Evolutionary conservation across 192 early-diverging fungal species (phyloP).

Genomic region (Chytriomyces sp.): DNA sequence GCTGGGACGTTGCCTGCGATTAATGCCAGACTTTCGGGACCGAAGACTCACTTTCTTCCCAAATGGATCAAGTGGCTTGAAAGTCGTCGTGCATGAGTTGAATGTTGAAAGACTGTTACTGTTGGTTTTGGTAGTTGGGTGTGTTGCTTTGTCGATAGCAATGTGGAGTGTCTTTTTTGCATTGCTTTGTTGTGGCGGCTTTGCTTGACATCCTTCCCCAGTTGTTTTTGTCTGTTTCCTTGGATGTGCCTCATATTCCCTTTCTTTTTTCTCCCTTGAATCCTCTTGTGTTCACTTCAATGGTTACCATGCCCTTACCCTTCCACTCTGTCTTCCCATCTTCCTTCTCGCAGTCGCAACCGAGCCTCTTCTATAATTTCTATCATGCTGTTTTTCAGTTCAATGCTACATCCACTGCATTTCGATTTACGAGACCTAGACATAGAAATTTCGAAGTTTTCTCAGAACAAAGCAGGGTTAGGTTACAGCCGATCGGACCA

Average conservation of each 20-base stretch:
- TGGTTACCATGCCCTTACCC: neutral
- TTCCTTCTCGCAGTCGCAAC: neutral
- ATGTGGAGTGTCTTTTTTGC: neutral
- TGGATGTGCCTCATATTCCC: neutral
- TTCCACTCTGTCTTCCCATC: neutral
- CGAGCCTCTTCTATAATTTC: neutral
- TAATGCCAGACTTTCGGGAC: neutral
- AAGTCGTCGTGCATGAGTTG: neutral
- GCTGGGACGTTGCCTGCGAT: neutral
- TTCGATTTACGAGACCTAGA: too few relatives aligned
- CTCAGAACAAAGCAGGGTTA: too few relatives aligned
- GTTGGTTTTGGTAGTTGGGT: neutral
- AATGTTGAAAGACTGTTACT: neutral
- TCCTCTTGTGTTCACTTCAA: neutral
- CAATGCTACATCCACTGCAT: too few relatives aligned
- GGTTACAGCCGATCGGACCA: too few relatives aligned
- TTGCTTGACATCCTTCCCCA: neutral
- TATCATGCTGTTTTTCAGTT: too few relatives aligned
- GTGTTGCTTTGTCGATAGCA: neutral
- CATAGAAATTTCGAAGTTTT: too few relatives aligned
- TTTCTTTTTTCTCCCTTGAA: neutral
- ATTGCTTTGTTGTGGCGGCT: neutral
- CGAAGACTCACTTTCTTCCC: constrained; percentile 1
- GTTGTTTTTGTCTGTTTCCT: neutral
- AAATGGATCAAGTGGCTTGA: constrained; percentile 18